phyloP scores from a whole-genome alignment of 495 filamentous ascomycete genomes.

The Hypoxylon crocopeplum region DNA sequence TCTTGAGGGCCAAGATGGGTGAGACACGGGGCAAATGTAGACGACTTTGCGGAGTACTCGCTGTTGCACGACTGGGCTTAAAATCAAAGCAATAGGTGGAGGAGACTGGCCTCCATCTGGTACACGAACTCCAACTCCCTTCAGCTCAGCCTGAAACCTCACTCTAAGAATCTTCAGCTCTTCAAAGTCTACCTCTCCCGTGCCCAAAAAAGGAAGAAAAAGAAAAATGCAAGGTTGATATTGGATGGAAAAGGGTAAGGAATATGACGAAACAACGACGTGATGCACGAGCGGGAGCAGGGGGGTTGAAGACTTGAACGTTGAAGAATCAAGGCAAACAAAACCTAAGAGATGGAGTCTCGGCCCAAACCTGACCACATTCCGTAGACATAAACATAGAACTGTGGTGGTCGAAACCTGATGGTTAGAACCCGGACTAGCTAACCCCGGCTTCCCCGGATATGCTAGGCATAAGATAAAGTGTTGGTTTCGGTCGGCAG shows the following conservation, averaged over 20 bases:
- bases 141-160: neutral
- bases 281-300: neutral
- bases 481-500: constrained; percentile 24
- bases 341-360: constrained; percentile 8
- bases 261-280: constrained; percentile 17
- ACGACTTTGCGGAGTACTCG: neutral
- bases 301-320: neutral
- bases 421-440: neutral
- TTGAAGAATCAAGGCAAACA: constrained; percentile 2
- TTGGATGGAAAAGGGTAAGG: neutral
- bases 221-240: neutral
- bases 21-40: neutral
- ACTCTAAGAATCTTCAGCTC: neutral
- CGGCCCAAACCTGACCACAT: neutral
- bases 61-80: neutral
- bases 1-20: neutral
- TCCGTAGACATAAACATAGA: neutral
- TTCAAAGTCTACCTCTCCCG: too few relatives aligned
- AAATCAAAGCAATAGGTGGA: neutral
- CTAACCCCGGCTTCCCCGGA: constrained; percentile 10
- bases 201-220: constrained; percentile 3
- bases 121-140: neutral
- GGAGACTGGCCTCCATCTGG: neutral
- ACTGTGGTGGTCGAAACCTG: neutral
- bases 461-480: neutral